Evolutionary conservation across 306 rosid genomes (phyloP), one percentile per base, ranked within the genome.

Genomic region (Nissolia schottii): DNA sequence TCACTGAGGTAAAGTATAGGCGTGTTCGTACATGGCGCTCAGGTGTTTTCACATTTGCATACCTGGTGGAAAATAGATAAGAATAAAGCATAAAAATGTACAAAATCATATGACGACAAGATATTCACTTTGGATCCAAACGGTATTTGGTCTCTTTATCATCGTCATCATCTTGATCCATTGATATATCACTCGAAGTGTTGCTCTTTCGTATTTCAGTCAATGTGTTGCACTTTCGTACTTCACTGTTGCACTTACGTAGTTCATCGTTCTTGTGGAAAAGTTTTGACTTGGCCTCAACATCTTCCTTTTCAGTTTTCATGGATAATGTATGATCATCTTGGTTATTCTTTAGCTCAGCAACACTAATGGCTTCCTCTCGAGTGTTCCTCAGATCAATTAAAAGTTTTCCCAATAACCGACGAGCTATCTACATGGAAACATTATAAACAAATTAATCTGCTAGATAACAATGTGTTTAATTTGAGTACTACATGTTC

Each of bases 21-120:
- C 99, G 96, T 14, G 99, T 94, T 27, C 99, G 88, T 79, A 94
- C 96, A 63, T 94, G 99, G 75, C 97, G 97, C 19, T 91, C 97
- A 20, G 99, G 99, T 35, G 97, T 82, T 89, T 80, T 91, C 70
- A 94, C 99, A 88, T 94, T 94, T 46, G 99, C 99, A 78, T 94
- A 94, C 86, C 99, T 94, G 86, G 49, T 53, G 63, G 74, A 78
- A 64, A 79, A 80, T 19, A 63, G 59, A 43, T 69, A 62, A 74
- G 34, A 67, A 14, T 23, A 40, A 11, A 54, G 54, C 31, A 76
- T 19, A 51, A 69, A 18, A 74, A 63, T 43, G 61, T 8, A 22
- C 11, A 15, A 56, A 68, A 70, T 51, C 15, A 69, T 34, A 51
- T 20, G 54, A 76, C 71, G 55, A 23, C 71, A 7, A 1, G 49